Percentiles rank a stretch among this genome's conserved stretches.
These are phyloP conservation scores for Pleurotus salmoneostramineus DNA, from an alignment of 768 basidiomycete genomes.

Conservation along the genomic window DNA sequence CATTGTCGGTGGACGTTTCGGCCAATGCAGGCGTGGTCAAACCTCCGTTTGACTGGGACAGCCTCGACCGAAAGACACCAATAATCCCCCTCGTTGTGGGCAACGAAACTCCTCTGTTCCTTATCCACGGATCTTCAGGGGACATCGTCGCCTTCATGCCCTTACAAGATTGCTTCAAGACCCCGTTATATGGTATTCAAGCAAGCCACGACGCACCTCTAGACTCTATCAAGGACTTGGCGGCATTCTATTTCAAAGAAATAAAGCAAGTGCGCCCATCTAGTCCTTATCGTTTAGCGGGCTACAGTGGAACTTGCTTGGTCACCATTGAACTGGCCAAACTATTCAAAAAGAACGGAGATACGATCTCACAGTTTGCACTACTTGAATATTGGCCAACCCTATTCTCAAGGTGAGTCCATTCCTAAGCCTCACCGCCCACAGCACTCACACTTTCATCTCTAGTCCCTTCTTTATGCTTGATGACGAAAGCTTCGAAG, in stretches of 20 bases:
- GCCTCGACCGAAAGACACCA: neutral
- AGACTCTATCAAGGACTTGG: constrained; percentile 7
- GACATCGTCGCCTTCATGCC: constrained; percentile 8
- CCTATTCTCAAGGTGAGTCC: neutral
- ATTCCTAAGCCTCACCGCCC: too few relatives aligned
- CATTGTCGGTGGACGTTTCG: neutral
- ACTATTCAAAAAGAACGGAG: neutral
- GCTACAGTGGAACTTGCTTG: constrained; percentile 3
- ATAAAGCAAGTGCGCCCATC: constrained; percentile 13
- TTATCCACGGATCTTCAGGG: constrained; percentile 11
- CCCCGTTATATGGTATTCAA: constrained; percentile 13
- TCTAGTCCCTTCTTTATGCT: neutral
- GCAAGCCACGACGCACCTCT: constrained; percentile 15
- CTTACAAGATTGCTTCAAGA: constrained; percentile 10
- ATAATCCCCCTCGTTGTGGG: constrained; percentile 10
- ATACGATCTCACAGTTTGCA: neutral
- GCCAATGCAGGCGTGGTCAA: neutral
- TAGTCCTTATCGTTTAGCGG: constrained; percentile 18
- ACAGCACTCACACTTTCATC: neutral
- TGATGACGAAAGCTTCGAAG: neutral
- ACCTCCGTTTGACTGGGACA: neutral
- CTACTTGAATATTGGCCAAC: neutral
- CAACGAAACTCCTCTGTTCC: constrained; percentile 10
- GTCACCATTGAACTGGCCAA: neutral
- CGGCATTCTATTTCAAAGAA: constrained; percentile 15